phyloP scores from a whole-genome alignment of 1,284 basidiomycete genomes.

The Hypsizygus ulmarius region DNA sequence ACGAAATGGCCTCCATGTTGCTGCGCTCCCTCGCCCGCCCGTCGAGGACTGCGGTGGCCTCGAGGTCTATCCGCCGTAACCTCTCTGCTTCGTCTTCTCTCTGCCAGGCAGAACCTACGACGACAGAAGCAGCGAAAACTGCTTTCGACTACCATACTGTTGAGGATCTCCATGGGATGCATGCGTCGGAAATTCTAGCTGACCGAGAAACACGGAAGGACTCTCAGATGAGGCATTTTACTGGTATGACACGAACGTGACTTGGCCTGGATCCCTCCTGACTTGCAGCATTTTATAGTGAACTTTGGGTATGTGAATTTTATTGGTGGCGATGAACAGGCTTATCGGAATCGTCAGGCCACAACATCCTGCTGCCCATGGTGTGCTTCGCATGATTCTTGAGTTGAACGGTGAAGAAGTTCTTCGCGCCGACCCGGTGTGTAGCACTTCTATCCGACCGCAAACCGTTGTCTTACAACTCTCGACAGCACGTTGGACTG shows the following conservation, averaged over 20 bases:
- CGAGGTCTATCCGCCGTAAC: conserved; percentile 28
- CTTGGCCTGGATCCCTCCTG: conserved; percentile 11
- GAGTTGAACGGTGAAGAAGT: conserved; percentile 98
- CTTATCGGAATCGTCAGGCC: conserved; percentile 50
- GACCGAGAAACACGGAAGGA: conserved; percentile 75
- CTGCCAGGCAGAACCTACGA: conserved; percentile 27
- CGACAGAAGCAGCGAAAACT: conserved; percentile 36
- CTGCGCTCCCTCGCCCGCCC: conserved; percentile 41
- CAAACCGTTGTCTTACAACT: neutral
- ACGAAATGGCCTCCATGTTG: conserved; percentile 51
- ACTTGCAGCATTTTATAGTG: conserved; percentile 45
- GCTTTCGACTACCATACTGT: conserved; percentile 69
- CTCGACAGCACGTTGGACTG: conserved; percentile 84
- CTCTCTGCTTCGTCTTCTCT: conserved; percentile 31
- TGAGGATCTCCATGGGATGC: conserved; percentile 78
- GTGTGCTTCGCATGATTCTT: conserved; percentile 96
- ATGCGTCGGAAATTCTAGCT: conserved; percentile 73
- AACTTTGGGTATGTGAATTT: conserved; percentile 74
- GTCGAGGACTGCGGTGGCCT: conserved; percentile 25
- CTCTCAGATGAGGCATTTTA: conserved; percentile 89
- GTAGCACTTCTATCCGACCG: conserved; percentile 23
- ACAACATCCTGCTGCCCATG: conserved; percentile 98
- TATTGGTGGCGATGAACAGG: neutral
- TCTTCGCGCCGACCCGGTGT: conserved; percentile 83
- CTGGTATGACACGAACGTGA: conserved; percentile 52